phyloP scores from a whole-genome alignment of 306 rosid species.

The Prosopis cineraria region DNA sequence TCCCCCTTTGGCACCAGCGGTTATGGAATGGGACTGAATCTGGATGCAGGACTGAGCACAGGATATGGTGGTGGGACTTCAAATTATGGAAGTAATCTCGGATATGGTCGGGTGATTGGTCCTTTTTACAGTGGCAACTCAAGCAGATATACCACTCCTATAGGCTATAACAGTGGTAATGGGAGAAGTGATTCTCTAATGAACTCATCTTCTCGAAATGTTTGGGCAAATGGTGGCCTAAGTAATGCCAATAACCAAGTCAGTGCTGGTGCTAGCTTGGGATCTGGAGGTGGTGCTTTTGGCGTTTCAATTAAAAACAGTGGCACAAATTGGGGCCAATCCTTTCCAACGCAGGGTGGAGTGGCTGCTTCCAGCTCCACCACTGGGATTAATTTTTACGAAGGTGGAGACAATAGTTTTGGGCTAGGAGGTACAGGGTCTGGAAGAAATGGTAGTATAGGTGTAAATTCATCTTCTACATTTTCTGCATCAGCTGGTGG shows the following conservation, averaged over 20 bases:
- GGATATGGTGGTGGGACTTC: conserved; percentile 68
- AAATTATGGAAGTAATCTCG: conserved; percentile 63
- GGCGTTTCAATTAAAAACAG: conserved; percentile 69
- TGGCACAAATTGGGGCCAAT: conserved; percentile 60
- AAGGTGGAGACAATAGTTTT: conserved; percentile 59
- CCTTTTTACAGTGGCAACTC: conserved; percentile 71
- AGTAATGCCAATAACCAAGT: conserved; percentile 47
- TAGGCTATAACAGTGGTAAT: conserved; percentile 63
- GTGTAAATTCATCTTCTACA: conserved; percentile 49
- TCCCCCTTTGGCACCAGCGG: conserved; percentile 61
- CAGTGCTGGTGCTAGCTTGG: conserved; percentile 52
- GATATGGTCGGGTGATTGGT: conserved; percentile 65
- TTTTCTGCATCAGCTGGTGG: conserved; percentile 57
- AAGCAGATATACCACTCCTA: conserved; percentile 71
- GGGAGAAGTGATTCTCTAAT: conserved; percentile 64
- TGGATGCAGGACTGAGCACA: conserved; percentile 69
- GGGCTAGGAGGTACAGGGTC: conserved; percentile 67
- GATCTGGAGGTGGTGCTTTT: conserved; percentile 67
- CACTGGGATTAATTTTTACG: conserved; percentile 54
- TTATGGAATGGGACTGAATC: conserved; percentile 73
- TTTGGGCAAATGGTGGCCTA: conserved; percentile 76
- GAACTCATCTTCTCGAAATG: conserved; percentile 65
- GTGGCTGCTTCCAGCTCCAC: conserved; percentile 57
- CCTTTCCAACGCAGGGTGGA: conserved; percentile 54
- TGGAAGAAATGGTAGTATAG: conserved; percentile 61